Evolutionary conservation across 2,329 filamentous ascomycete genomes (phyloP), one percentile per base, ranked within the genome.

Genomic region (Chaetomium olivaceum): DNA sequence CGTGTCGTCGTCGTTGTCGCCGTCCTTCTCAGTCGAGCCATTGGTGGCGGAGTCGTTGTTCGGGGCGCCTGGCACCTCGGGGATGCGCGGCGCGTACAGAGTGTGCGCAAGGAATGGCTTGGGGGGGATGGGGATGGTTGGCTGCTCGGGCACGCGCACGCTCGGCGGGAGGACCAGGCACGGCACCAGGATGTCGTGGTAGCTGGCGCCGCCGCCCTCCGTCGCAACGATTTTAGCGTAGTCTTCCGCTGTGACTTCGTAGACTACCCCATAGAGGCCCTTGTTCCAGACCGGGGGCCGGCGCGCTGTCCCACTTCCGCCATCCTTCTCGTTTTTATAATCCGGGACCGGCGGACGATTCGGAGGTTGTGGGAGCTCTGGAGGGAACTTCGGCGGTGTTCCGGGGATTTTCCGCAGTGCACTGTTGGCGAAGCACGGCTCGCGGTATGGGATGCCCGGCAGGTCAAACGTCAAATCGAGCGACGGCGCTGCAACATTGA

Each of bases 391-490:
- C 21, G 63, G 52, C 43, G 61, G 61, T 12, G 79, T 80, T 19
- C n/a, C 61, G 19, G 80, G 82, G 50, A 83, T 69, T 74, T 87
- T 82, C 57, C 89, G 86, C 61, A 83, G 82, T 19, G 84, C 85
- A 2, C 89, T 90, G 73, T 96, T 97, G 64, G 92, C 93, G 76
- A 98, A 97, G 77, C 94, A 97, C 0, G 95, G 94, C 77, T 98
- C 95, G 14, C 79, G 74, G 79, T 98, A 98, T 0, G 95, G 91
- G 0, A 97, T 74, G 0, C 93, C 94, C 0, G 93, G 87, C 0
- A 98, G 85, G 74, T 95, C 90, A 76, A 99, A 97, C 7, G 89
- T 91, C 61, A 99, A 81, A 58, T 86, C 83, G 57, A 98, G 81
- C 5, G 86, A 84, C 0, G 95, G 95, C 2, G 92, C 92, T 5